Evolutionary conservation across 768 basidiomycete genomes (phyloP), one percentile per base, ranked within the genome.

Genomic region (Porpolomopsis calyptriformis): DNA sequence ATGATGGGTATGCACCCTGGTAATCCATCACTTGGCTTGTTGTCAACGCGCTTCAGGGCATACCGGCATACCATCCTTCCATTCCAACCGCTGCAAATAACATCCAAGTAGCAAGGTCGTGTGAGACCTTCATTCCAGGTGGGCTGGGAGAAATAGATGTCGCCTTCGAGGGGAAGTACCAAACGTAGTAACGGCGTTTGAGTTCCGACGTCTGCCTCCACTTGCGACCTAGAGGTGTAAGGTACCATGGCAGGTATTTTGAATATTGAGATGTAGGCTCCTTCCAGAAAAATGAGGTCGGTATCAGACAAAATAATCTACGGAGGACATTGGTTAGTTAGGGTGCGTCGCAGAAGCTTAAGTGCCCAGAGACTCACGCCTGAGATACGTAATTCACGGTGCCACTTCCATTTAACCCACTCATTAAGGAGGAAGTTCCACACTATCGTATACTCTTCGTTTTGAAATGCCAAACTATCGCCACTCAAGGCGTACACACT

Each of bases 331-430:
- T 14, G n/a, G 5, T 23, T 6, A 37, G 40, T 35, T 25, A 27
- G 45, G 2, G 26, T 27, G n/a, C 9, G 20, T 19, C 18, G 11
- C 12, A 40, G 39, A 9, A 23, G 4, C 12, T 40, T 10, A 10
- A 20, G 18, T n/a, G n/a, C n/a, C n/a, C n/a, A n/a, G 22, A 14
- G 26, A 53, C 52, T 31, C 31, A 53, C 52, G 25, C 50, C 49
- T 22, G 31, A 38, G 39, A 46, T 27, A 1, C 20, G 27, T 6
- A 25, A 31, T 11, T 38, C 45, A 4, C n/a, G n/a, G n/a, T n/a
- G n/a, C n/a, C 55, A 50, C 9, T 26, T 45, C 57, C 59, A 60
- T 14, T 12, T 46, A 14, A 39, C 24, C 22, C 38, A 35, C 16
- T 24, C 39, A 24, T 49, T 43, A 27, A 24, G 34, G 34, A 45